Evolutionary conservation across 306 rosid genomes (phyloP).

Genomic region (Ormosia emarginata): DNA sequence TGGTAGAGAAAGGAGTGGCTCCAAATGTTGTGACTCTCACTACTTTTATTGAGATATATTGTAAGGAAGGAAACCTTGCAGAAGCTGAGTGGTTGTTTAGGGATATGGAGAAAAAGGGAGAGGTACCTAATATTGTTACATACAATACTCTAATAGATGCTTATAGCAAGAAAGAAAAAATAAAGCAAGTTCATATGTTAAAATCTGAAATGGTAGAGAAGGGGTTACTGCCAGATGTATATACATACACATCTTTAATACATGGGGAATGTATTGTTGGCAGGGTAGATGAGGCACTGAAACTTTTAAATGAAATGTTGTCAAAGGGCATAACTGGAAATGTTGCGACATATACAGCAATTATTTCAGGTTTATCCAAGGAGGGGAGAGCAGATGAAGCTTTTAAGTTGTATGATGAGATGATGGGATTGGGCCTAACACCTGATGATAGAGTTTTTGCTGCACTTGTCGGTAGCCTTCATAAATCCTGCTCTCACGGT

Average conservation of each 20-base stretch:
- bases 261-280: conserved; percentile 70
- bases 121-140: conserved; percentile 52
- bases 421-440: conserved; percentile 51
- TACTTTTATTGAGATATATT: conserved; percentile 62
- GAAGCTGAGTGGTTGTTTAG: conserved; percentile 58
- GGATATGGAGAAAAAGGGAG: conserved; percentile 60
- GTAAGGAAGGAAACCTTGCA: conserved; percentile 80
- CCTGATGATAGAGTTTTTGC: conserved; percentile 79
- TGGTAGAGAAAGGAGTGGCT: conserved; percentile 65
- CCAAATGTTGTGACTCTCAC: conserved; percentile 58
- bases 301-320: conserved; percentile 63
- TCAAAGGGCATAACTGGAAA: conserved; percentile 44
- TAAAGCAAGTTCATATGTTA: conserved; percentile 52
- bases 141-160: conserved; percentile 73
- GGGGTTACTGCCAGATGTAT: conserved; percentile 64
- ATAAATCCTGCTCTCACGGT: conserved; percentile 26
- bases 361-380: conserved; percentile 80
- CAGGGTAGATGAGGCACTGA: conserved; percentile 57
- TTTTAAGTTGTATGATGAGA: conserved; percentile 66
- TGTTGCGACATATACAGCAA: conserved; percentile 55
- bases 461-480: conserved; percentile 67
- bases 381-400: conserved; percentile 80
- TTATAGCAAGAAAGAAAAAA: conserved; percentile 58
- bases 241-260: conserved; percentile 73
- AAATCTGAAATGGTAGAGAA: conserved; percentile 53